Percentiles rank a stretch among this genome's conserved stretches.
phyloP scores from a whole-genome alignment of 2,329 filamentous ascomycete species.

The Hymenoscyphus occultus region DNA sequence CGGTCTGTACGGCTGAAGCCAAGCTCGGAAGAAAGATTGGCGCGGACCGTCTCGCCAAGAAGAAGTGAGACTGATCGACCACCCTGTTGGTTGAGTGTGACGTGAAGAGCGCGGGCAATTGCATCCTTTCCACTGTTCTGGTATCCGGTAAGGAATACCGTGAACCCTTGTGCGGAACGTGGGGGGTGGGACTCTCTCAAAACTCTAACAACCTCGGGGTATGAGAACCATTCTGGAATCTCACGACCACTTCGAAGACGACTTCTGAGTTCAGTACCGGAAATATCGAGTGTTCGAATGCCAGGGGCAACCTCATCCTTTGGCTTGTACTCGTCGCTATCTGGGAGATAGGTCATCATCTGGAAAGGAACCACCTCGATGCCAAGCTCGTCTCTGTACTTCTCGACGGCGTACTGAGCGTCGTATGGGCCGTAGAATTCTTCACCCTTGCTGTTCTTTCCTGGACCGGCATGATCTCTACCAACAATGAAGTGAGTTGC shows the following conservation, averaged over 20 bases:
- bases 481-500: slow-evolving; percentile 99
- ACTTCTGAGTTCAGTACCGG: slow-evolving; percentile 84
- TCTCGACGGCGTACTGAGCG: slow-evolving; percentile 91
- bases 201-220: slow-evolving; percentile 96
- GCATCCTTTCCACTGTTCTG: slow-evolving; percentile 97
- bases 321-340: slow-evolving; percentile 93
- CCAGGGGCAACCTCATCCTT: slow-evolving; percentile 84
- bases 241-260: slow-evolving; percentile 88
- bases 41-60: slow-evolving; percentile 90
- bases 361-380: slow-evolving; percentile 99
- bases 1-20: slow-evolving; percentile 93
- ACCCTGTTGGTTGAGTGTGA: slow-evolving; percentile 96
- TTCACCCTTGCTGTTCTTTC: slow-evolving; percentile 95
- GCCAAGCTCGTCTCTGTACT: slow-evolving; percentile 93
- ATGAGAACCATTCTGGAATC: slow-evolving; percentile 99
- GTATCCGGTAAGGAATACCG: slow-evolving; percentile 95
- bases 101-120: slow-evolving; percentile 90
- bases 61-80: slow-evolving; percentile 92
- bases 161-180: slow-evolving; percentile 90
- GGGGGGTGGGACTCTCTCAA: slow-evolving; percentile 95
- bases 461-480: slow-evolving; percentile 94
- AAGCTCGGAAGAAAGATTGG: slow-evolving; percentile 89
- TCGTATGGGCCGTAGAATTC: slow-evolving; percentile 99
- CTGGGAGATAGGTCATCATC: slow-evolving; percentile 98
- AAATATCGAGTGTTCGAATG: slow-evolving; percentile 83